Base-by-base conservation (phyloP, 2,329 filamentous ascomycete genomes). In the Fusarium anguioides region DNA sequence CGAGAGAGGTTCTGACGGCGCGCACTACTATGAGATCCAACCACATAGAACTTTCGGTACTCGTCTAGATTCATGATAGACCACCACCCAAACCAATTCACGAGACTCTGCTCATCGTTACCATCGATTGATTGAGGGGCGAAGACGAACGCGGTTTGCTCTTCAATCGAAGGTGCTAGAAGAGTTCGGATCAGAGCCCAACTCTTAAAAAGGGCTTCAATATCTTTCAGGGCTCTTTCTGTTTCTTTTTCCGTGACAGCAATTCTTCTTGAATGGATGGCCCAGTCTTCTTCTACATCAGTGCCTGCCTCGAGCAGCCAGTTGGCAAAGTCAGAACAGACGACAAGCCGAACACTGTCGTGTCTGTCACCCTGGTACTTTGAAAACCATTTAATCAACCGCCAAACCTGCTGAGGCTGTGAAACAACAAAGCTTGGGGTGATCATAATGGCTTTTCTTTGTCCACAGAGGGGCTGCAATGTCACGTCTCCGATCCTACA, bases 11-110 rank as follows among this genome's bases (percentile, higher is more conserved):
- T 72, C 15, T 18, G 45, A 17, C 48, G 18, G 14, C 62, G 61
- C 10, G 66, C 17, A 29, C 50, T 12, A 65, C 47, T 23, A 20
- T 70, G 69, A 1, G 86, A 86, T 5, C 87, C 87, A 6, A 89
- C 53, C 4, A 90, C 83, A 18, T 79, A 77, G 66, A 89, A 89
- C 35, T 81, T 83, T 29, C 86, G 82, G 68, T 82, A 86, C 37
- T 76, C 75, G 56, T 87, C 82, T 33, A 86, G 70, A 27, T 83
- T 81, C 54, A 74, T 60, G 29, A 80, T 76, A 1, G 86, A 79
- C 87, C 87, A 90, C 74, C 80, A 85, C 2, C 84, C 86, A 72
- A 89, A 90, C 84, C 86, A 89, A 63, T 88, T 86, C 11, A 89
- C 81, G 26, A 90, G 76, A 56, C 84, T 87, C 70, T 88, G 84